Conservation (phyloP, 2,329 filamentous ascomycete genomes). For the Periglandula ipomoeae region DNA sequence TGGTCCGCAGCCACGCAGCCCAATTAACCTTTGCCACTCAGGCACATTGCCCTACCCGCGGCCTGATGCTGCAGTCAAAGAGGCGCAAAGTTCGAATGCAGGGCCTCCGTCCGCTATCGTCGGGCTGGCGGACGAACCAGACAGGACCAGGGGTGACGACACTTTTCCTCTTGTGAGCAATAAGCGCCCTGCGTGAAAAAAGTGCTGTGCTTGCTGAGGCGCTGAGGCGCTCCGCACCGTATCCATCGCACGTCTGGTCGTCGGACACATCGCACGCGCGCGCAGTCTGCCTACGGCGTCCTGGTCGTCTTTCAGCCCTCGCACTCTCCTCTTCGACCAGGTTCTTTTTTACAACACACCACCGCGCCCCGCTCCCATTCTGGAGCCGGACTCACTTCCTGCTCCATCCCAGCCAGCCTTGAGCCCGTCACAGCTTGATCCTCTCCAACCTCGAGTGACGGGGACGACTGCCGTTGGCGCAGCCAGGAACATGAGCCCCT, state of each 20-base stretch:
- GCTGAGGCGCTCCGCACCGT: slow-evolving; percentile 1
- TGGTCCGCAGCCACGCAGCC: neutral
- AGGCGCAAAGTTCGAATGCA: too few relatives aligned
- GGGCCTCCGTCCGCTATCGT: too few relatives aligned
- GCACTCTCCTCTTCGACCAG: neutral
- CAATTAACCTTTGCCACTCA: neutral
- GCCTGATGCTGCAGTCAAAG: too few relatives aligned
- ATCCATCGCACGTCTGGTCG: neutral
- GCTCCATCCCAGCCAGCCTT: neutral
- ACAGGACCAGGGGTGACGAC: neutral
- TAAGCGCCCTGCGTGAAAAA: neutral
- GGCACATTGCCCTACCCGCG: too few relatives aligned
- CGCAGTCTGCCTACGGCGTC: neutral
- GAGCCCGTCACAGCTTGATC: neutral
- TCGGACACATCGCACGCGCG: neutral
- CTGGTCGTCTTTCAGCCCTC: slow-evolving; percentile 2
- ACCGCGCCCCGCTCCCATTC: neutral
- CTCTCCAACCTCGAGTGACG: neutral
- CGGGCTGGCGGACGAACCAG: neutral
- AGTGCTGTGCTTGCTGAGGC: neutral
- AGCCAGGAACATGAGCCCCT: slow-evolving; percentile 22
- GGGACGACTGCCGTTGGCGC: slow-evolving; percentile 7
- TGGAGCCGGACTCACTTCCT: neutral
- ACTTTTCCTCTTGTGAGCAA: neutral
- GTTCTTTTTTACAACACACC: neutral